A percentile compares a stretch with the other conserved stretches of the same genome.
Evolutionary conservation across 2,329 filamentous ascomycete genomes (phyloP).

Genomic region (Epichloe hybrida): DNA sequence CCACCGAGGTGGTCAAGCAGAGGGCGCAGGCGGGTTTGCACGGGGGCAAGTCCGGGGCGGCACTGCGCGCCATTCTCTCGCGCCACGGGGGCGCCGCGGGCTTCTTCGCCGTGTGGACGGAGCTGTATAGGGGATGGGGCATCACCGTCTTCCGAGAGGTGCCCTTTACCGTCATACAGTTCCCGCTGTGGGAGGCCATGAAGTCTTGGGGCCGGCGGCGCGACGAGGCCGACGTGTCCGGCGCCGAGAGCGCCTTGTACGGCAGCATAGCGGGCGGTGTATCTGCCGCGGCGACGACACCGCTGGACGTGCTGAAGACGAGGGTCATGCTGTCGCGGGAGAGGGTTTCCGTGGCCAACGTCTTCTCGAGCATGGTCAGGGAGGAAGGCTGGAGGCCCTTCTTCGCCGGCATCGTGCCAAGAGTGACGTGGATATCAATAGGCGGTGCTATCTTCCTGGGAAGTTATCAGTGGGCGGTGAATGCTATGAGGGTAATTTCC

Average conservation of each 20-base stretch:
- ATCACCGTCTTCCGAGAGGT: constrained; percentile 94
- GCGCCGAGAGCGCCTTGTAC: constrained; percentile 69
- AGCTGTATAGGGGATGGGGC: constrained; percentile 82
- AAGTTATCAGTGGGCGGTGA: constrained; percentile 81
- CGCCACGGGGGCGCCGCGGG: constrained; percentile 27
- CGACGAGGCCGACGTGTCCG: constrained; percentile 37
- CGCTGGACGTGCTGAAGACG: constrained; percentile 92
- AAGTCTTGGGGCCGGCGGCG: constrained; percentile 47
- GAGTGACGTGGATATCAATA: constrained; percentile 88
- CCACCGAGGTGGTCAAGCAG: constrained; percentile 95
- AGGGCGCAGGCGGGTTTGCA: constrained; percentile 80
- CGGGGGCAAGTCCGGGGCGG: constrained; percentile 52
- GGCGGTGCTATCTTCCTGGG: constrained; percentile 91
- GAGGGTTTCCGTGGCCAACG: constrained; percentile 41
- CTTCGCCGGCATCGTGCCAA: constrained; percentile 64
- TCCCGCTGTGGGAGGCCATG: constrained; percentile 90
- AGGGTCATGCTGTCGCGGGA: constrained; percentile 79
- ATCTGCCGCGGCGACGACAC: constrained; percentile 80
- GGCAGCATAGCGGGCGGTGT: constrained; percentile 74
- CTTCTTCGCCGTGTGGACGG: constrained; percentile 52
- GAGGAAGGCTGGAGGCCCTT: constrained; percentile 55
- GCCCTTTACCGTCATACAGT: constrained; percentile 93
- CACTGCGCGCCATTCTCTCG: constrained; percentile 56
- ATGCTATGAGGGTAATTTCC: constrained; percentile 38
- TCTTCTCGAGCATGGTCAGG: constrained; percentile 51